Evolutionary conservation across 208 protist genomes (phyloP).

Genomic region (Trypanosoma conorhini): DNA sequence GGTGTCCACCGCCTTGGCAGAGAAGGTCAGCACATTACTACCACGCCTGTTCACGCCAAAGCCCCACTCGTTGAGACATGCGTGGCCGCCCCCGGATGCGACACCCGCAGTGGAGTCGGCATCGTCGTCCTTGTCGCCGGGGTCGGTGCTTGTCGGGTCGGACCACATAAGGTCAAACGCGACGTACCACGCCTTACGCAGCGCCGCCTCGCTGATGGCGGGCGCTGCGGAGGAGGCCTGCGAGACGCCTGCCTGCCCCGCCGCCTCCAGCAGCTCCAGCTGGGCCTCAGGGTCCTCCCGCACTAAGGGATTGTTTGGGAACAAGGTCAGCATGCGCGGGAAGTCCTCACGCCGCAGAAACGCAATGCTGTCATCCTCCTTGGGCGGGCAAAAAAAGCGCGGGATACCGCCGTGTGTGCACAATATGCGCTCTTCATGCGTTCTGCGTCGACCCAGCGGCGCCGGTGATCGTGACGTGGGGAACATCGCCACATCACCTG

Average conservation of each 20-base stretch:
- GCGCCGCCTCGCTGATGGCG: conserved; percentile 24
- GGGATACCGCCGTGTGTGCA: conserved; percentile 83
- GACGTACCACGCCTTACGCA: conserved; percentile 58
- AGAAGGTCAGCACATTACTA: conserved; percentile 66
- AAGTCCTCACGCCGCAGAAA: conserved; percentile 51
- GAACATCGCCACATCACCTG: not conserved
- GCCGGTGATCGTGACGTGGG: conserved; percentile 24
- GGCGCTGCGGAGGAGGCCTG: not conserved
- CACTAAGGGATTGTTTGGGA: conserved; percentile 54
- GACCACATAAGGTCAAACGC: conserved; percentile 81
- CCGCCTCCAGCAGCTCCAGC: conserved; percentile 33
- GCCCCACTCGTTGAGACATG: conserved; percentile 60
- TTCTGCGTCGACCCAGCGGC: conserved; percentile 32
- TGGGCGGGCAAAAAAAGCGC: conserved; percentile 51
- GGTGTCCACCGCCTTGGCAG: conserved; percentile 60
- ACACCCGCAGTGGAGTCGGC: not conserved
- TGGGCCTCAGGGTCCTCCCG: conserved; percentile 46
- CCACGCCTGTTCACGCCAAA: conserved; percentile 68
- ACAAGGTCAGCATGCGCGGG: conserved; percentile 66
- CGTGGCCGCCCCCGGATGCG: not conserved
- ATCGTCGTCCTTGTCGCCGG: conserved; percentile 26
- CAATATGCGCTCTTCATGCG: conserved; percentile 66
- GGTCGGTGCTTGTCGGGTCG: conserved; percentile 63
- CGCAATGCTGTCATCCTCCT: conserved; percentile 46
- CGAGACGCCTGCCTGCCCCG: conserved; percentile 19